Evolutionary conservation across 805 yeast species (phyloP).

Genomic region (Hanseniaspora singularis): DNA sequence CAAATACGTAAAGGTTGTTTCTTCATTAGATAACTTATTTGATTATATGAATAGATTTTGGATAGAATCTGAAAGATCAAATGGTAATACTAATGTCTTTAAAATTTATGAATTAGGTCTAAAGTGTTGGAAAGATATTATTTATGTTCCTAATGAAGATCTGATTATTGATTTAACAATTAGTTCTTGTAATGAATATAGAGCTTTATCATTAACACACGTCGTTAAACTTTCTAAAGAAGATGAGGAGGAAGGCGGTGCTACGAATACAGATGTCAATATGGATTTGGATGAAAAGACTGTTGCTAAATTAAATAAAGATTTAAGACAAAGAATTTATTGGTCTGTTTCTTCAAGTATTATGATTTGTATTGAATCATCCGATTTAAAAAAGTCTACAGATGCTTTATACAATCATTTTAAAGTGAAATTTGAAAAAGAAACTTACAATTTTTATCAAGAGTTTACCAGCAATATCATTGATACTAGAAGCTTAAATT

Average conservation of each 20-base stretch:
- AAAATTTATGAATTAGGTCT: slow-evolving; percentile 85
- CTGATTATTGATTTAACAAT: slow-evolving; percentile 58
- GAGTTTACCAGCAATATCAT: slow-evolving; percentile 59
- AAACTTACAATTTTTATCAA: slow-evolving; percentile 41
- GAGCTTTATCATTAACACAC: slow-evolving; percentile 66
- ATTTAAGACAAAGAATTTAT: slow-evolving; percentile 22
- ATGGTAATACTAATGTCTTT: slow-evolving; percentile 77
- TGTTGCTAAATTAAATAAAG: slow-evolving; percentile 2
- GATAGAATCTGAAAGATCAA: slow-evolving; percentile 92
- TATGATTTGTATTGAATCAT: slow-evolving; percentile 77
- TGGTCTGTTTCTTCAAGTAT: slow-evolving; percentile 79
- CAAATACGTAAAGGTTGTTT: slow-evolving; percentile 81
- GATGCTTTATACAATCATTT: slow-evolving; percentile 61
- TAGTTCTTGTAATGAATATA: slow-evolving; percentile 61
- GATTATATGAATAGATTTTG: slow-evolving; percentile 94
- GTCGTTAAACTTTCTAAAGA: not conserved
- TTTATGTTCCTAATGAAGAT: slow-evolving; percentile 58
- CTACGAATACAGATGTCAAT: not conserved
- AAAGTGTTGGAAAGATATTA: slow-evolving; percentile 72
- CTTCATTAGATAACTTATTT: slow-evolving; percentile 80
- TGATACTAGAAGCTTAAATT: slow-evolving; percentile 68
- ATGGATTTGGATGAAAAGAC: not conserved
- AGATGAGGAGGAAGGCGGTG: not conserved
- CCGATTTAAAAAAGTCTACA: slow-evolving; percentile 76
- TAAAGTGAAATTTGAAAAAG: slow-evolving; percentile 8